Evolutionary conservation across 257 asterid genomes (phyloP), one percentile per base, ranked within the genome.

Genomic region (Asclepias syriaca): DNA sequence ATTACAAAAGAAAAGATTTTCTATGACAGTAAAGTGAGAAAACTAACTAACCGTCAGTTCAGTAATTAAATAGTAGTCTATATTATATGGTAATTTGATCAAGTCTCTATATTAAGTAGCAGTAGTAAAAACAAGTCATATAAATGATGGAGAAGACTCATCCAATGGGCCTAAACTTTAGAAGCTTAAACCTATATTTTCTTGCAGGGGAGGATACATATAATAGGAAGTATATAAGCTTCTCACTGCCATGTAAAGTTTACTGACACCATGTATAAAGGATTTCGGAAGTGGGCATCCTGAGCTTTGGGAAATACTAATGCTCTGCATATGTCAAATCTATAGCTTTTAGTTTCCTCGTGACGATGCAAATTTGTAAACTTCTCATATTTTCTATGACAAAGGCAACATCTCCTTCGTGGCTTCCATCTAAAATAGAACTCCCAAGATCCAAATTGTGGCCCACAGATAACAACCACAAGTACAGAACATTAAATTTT

Each of bases 341-440:
- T n/a, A 22, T 24, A 29, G 54, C 37, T 54, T 32, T 13, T 70
- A 40, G 56, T 37, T 55, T 14, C 22, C 22, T 40, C 56, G 16
- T 6, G 51, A 57, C 7, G 8, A 40, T 9, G 55, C 12, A 70
- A 34, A 55, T n/a, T 24, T 45, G 7, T 43, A 40, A 18, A 39
- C 66, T 39, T 14, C 53, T 39, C 55, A 10, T 13, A 10, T 14
- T 29, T 21, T 6, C 24, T 56, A 24, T 2, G 58, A n/a, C 56
- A 56, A 19, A 22, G 37, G n/a, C 11, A 40, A 8, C 56, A 55
- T 15, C 11, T 43, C 67, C 67, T 70, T 56, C 55, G 21, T 22
- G 24, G 74, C 72, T 32, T 70, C 51, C 49, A 58, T 58, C 53
- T 22, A 21, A 21, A 34, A 34, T 10, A 21, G 56, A 66, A 66